Evolutionary conservation across 192 early-diverging fungal genomes (phyloP).

Genomic region (Haplosporangium gracile): DNA sequence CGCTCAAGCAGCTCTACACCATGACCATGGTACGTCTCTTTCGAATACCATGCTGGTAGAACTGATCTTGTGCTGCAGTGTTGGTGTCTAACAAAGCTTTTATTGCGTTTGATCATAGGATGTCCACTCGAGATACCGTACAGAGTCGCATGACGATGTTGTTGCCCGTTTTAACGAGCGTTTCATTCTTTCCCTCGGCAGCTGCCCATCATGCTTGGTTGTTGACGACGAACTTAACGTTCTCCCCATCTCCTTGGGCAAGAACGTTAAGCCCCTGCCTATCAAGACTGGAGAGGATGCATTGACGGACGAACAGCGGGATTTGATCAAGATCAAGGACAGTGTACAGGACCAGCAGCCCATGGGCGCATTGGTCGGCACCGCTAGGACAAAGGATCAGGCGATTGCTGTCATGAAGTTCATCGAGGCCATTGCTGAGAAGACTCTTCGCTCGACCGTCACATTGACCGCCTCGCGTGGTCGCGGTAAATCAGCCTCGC

Average conservation of each 20-base stretch:
- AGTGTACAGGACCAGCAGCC: conserved; percentile 94
- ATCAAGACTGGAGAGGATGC: conserved; percentile 65
- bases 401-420: conserved; percentile 98
- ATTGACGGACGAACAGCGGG: conserved; percentile 62
- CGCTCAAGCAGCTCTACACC: conserved; percentile 96
- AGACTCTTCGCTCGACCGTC: conserved; percentile 91
- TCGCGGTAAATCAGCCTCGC: conserved; percentile 96
- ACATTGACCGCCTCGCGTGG: conserved; percentile 95
- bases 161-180: conserved; percentile 98
- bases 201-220: conserved; percentile 90
- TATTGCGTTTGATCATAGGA: conserved; percentile 66
- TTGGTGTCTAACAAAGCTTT: neutral
- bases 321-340: conserved; percentile 86
- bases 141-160: conserved; percentile 93
- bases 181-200: conserved; percentile 94
- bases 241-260: conserved; percentile 92
- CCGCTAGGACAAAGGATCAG: conserved; percentile 92
- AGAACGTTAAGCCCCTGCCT: conserved; percentile 92
- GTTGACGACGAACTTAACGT: conserved; percentile 99
- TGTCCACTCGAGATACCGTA: conserved; percentile 95
- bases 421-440: conserved; percentile 96
- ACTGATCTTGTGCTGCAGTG: neutral
- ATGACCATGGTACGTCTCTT: conserved; percentile 88
- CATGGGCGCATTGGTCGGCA: conserved; percentile 85
- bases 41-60: neutral